Conservation (phyloP, 805 yeast genomes). For the Candida michaelii region DNA sequence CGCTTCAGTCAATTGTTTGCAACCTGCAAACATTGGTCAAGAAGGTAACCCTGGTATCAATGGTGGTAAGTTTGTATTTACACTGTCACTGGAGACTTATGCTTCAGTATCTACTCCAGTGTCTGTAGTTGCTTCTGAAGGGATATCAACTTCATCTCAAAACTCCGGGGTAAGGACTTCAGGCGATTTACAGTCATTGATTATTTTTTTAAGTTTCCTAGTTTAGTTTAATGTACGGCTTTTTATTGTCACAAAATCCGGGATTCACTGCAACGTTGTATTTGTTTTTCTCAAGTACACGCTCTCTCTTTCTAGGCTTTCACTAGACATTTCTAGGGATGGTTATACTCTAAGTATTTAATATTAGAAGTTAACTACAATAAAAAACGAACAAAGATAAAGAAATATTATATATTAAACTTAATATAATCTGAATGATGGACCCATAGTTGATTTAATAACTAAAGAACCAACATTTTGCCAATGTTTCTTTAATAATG, state of each 20-base stretch:
- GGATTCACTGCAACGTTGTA: constrained; percentile 5
- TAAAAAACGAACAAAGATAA: too few relatives aligned
- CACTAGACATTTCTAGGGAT: too few relatives aligned
- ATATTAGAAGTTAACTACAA: too few relatives aligned
- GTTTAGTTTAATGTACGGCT: constrained; percentile 2
- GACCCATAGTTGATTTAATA: constrained; percentile 99
- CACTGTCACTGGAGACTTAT: not conserved
- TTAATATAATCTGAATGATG: constrained; percentile 98
- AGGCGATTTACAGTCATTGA: not conserved
- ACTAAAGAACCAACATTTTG: constrained; percentile 99
- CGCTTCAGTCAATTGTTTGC: not conserved
- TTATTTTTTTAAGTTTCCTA: constrained; percentile 1
- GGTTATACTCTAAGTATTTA: too few relatives aligned
- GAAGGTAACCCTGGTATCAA: constrained; percentile 8
- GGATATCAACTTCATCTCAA: not conserved
- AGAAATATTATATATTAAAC: constrained; percentile 5
- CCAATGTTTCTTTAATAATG: constrained; percentile 99
- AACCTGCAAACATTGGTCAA: constrained; percentile 8
- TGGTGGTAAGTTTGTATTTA: not conserved
- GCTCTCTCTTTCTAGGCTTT: too few relatives aligned
- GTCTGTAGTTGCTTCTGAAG: too few relatives aligned
- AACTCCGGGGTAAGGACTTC: not conserved
- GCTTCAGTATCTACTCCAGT: too few relatives aligned
- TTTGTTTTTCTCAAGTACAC: too few relatives aligned
- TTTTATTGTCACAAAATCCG: not conserved